phyloP scores from a whole-genome alignment of 176 grass and related monocot species.

The Tillandsia fasciculata region DNA sequence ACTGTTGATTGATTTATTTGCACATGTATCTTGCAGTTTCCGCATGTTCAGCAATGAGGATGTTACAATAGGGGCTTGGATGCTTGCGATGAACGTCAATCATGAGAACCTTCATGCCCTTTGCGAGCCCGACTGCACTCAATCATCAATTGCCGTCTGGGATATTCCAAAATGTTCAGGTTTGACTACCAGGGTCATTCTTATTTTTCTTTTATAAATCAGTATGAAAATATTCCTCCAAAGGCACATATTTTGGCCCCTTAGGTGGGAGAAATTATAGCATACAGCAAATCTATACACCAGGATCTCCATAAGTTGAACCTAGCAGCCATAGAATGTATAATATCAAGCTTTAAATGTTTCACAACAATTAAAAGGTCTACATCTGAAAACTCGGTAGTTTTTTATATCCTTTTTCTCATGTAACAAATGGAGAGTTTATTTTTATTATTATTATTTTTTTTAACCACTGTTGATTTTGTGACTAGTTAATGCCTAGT shows the following conservation, averaged over 20 bases:
- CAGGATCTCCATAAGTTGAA: no score
- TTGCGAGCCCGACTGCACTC: constrained; percentile 64
- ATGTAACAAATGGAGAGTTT: background rate
- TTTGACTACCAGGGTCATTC: constrained; percentile 15
- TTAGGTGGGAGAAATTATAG: background rate
- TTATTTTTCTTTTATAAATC: constrained; percentile 13
- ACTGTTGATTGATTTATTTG: no score
- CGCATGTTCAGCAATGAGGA: constrained; percentile 99
- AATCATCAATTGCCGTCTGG: constrained; percentile 91
- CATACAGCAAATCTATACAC: no score
- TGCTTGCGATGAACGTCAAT: constrained; percentile 98
- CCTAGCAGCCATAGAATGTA: no score
- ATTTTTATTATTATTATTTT: background rate
- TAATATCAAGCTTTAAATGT: no score
- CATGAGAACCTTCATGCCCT: constrained; percentile 80
- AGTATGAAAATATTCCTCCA: background rate
- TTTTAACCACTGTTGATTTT: background rate
- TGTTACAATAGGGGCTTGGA: constrained; percentile 94
- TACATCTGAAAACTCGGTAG: no score
- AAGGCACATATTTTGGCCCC: background rate
- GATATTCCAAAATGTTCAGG: constrained; percentile 99
- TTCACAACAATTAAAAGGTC: no score
- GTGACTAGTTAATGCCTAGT: background rate
- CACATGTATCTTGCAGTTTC: constrained; percentile 45
- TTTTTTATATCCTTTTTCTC: background rate